These are phyloP conservation scores for Bipolaris gigantea DNA, from an alignment of 2,329 filamentous ascomycete genomes.

Conservation along the genomic window DNA sequence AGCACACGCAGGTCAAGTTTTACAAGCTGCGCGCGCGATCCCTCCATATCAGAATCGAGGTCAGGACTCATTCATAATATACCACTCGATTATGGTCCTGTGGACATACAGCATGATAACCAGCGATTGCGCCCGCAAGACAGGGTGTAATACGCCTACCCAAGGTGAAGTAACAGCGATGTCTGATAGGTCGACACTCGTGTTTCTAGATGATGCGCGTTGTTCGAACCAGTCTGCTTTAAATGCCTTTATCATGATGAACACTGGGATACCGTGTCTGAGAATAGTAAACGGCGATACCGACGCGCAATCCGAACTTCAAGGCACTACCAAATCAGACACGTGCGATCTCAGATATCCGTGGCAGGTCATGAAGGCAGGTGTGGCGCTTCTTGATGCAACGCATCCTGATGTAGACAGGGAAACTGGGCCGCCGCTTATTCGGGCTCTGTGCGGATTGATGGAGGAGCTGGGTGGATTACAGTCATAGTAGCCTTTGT, in stretches of 20 bases:
- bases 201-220: slow-evolving; percentile 16
- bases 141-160: not conserved
- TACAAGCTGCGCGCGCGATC: slow-evolving; percentile 18
- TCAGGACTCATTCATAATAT: slow-evolving; percentile 23
- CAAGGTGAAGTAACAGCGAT: not conserved
- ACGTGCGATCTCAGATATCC: slow-evolving; percentile 18
- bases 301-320: not conserved
- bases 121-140: slow-evolving; percentile 19
- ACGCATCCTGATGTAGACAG: slow-evolving; percentile 22
- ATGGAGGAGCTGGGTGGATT: slow-evolving; percentile 3
- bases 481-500: not conserved
- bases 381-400: slow-evolving; percentile 20
- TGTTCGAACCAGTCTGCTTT: slow-evolving; percentile 10
- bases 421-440: slow-evolving; percentile 19
- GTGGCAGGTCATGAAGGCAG: slow-evolving; percentile 22
- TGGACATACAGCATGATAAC: slow-evolving; percentile 32
- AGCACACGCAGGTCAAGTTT: slow-evolving; percentile 23
- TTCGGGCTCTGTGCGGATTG: slow-evolving; percentile 22
- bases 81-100: slow-evolving; percentile 27
- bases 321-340: not conserved
- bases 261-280: slow-evolving; percentile 15
- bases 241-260: slow-evolving; percentile 15
- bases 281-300: slow-evolving; percentile 1
- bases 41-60: slow-evolving; percentile 24
- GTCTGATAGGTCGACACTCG: not conserved